Conservation (phyloP, 306 rosid genomes). For the Rosa persica region DNA sequence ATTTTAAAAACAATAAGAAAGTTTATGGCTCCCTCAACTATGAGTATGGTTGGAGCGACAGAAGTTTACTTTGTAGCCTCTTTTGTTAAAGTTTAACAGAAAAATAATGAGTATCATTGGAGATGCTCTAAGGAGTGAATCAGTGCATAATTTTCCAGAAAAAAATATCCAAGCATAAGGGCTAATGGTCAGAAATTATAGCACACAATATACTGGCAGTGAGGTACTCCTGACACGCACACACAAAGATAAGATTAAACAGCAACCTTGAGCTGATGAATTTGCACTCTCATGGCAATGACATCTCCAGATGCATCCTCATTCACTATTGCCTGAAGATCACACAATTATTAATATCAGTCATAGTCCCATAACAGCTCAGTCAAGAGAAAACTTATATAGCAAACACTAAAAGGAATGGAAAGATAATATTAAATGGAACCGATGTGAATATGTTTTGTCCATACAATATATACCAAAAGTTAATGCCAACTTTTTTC, state of each 20-base stretch:
- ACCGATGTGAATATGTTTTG: neutral
- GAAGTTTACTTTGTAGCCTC: neutral
- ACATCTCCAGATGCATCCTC: constrained; percentile 98
- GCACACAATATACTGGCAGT: neutral
- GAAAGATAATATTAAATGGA: neutral
- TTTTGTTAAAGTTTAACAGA: neutral
- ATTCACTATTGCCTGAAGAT: constrained; percentile 80
- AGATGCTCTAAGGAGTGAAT: neutral
- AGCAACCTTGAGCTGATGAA: constrained; percentile 90
- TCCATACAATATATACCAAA: neutral
- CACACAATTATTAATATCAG: neutral
- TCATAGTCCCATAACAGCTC: neutral
- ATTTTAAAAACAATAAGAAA: neutral
- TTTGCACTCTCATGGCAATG: constrained; percentile 90
- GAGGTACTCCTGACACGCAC: constrained; percentile 5
- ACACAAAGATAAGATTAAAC: constrained; percentile 16
- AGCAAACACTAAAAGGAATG: neutral
- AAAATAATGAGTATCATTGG: neutral
- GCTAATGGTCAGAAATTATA: neutral
- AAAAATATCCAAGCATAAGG: neutral
- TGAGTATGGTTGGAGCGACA: neutral
- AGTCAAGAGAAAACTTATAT: neutral
- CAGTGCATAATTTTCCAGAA: neutral
- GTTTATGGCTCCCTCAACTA: neutral
- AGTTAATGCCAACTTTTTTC: neutral